These are phyloP conservation scores for Dissoconium aciculare DNA, from an alignment of 2,329 filamentous ascomycete species.

Conservation along the genomic window DNA sequence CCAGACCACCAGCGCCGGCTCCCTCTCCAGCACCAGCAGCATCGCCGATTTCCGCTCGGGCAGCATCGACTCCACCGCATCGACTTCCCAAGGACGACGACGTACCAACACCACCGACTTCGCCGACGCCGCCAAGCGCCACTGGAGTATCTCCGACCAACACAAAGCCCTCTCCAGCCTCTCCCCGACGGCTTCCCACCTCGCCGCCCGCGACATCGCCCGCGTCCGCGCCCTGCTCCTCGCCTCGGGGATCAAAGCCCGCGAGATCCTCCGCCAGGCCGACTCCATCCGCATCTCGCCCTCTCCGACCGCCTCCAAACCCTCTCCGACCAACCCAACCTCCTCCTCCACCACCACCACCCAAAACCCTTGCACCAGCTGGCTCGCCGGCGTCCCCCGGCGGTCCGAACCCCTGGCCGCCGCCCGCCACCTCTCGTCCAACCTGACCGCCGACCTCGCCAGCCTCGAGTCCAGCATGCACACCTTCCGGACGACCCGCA, in stretches of 20 bases:
- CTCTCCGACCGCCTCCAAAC: conserved; percentile 21
- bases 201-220: conserved; percentile 61
- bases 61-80: neutral
- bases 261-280: conserved; percentile 57
- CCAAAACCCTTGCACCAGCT: no score
- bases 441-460: conserved; percentile 27
- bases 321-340: no score
- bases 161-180: conserved; percentile 18
- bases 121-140: conserved; percentile 23
- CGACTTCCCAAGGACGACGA: no score
- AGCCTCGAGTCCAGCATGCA: conserved; percentile 36
- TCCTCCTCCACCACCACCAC: no score
- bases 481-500: conserved; percentile 33
- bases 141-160: conserved; percentile 46
- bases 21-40: neutral
- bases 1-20: no score
- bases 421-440: conserved; percentile 36
- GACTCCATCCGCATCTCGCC: conserved; percentile 28
- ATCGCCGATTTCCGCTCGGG: neutral
- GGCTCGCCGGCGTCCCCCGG: conserved; percentile 32
- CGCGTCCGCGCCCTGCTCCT: conserved; percentile 64
- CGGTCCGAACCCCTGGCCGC: conserved; percentile 41
- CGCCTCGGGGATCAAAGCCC: conserved; percentile 78
- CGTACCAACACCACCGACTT: conserved; percentile 1
- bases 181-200: conserved; percentile 26